Evolutionary conservation across 192 early-diverging fungal species (phyloP).

Genomic region (Pecoramyces ruminantium): DNA sequence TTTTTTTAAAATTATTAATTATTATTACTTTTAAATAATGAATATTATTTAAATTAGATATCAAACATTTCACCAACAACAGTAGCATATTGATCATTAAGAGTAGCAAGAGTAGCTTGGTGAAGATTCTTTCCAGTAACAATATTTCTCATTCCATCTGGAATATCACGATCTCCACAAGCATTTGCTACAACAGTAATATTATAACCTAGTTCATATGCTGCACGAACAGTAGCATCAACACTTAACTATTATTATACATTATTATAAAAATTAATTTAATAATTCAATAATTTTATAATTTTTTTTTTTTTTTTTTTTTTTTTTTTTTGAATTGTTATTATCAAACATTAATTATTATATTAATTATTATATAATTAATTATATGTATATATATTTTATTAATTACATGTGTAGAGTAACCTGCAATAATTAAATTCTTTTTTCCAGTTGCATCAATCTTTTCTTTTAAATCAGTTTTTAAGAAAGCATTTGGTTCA

Average conservation of each 20-base stretch:
- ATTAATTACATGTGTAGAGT: not conserved
- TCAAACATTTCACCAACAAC: not conserved
- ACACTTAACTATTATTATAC: not conserved
- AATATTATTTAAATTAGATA: too few relatives aligned
- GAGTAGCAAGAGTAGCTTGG: not conserved
- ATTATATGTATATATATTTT: too few relatives aligned
- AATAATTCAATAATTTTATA: too few relatives aligned
- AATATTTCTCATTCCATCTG: not conserved
- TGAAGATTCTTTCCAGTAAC: not conserved
- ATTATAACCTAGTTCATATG: not conserved
- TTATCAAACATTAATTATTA: too few relatives aligned
- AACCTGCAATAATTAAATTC: not conserved
- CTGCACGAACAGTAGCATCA: not conserved
- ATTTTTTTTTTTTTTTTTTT: too few relatives aligned
- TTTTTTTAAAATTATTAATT: too few relatives aligned
- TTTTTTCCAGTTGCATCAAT: not conserved
- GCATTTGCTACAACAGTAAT: not conserved
- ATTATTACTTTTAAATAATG: too few relatives aligned
- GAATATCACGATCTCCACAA: not conserved
- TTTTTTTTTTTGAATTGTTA: too few relatives aligned
- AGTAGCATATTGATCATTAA: not conserved
- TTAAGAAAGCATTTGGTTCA: not conserved
- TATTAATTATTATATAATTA: too few relatives aligned
- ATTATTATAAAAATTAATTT: too few relatives aligned
- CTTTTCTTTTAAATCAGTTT: not conserved